These are phyloP conservation scores for Leccinum truebloodii DNA, from an alignment of 768 basidiomycete genomes.

Conservation along the genomic window DNA sequence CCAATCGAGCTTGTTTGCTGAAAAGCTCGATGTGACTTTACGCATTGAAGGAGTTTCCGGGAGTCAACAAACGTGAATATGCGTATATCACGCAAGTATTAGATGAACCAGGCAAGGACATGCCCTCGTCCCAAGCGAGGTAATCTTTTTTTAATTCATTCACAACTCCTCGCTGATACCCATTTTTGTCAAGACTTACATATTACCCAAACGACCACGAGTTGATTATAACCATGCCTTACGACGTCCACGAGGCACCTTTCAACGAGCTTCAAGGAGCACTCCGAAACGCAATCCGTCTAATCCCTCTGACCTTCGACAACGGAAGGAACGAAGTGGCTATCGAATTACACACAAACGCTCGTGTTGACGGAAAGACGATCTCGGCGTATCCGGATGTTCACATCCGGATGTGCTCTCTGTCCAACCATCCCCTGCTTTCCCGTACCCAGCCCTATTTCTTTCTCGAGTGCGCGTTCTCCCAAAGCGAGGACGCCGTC, in stretches of 20 bases:
- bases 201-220: not conserved
- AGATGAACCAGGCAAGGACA: not conserved
- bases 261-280: not conserved
- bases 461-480: not conserved
- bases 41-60: not conserved
- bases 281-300: not conserved
- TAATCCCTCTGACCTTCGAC: too few species aligned
- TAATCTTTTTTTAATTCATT: not conserved
- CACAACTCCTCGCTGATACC: too few species aligned
- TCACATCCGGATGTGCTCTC: too few species aligned
- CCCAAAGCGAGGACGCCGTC: not conserved
- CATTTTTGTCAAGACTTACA: too few species aligned
- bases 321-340: too few species aligned
- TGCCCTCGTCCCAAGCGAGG: too few species aligned
- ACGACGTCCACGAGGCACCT: too few species aligned
- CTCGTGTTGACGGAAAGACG: too few species aligned
- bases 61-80: not conserved
- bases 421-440: not conserved
- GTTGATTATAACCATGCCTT: not conserved
- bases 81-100: not conserved
- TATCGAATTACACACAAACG: too few species aligned
- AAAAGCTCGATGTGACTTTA: too few species aligned
- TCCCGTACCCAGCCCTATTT: not conserved
- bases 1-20: too few species aligned
- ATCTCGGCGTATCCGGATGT: too few species aligned